Percentiles rank a stretch among this genome's conserved stretches.
Evolutionary conservation across 2,329 filamentous ascomycete genomes (phyloP).

Genomic region (Fusarium buxicola): DNA sequence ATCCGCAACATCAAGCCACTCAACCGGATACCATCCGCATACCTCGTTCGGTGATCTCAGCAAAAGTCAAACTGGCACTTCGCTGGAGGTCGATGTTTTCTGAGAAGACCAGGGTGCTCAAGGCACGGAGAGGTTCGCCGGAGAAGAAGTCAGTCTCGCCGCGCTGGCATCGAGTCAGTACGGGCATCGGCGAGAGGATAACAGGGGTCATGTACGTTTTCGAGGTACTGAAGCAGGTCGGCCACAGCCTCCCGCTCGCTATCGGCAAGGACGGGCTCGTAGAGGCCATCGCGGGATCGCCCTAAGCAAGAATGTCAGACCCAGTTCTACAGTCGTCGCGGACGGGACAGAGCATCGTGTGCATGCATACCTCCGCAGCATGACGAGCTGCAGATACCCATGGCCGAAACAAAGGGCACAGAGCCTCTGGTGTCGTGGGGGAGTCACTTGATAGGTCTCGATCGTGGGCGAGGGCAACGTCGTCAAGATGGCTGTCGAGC

Average conservation of each 20-base stretch:
- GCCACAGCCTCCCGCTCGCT: conserved; percentile 97
- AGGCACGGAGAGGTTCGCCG: conserved; percentile 90
- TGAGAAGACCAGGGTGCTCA: conserved; percentile 97
- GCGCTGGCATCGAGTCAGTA: conserved; percentile 69
- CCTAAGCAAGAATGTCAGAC: conserved; percentile 57
- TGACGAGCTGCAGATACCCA: conserved; percentile 70
- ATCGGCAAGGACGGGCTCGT: conserved; percentile 90
- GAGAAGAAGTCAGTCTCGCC: conserved; percentile 98
- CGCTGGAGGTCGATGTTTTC: conserved; percentile 98
- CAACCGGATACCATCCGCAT: conserved; percentile 48
- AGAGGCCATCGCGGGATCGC: conserved; percentile 82
- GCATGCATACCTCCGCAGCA: conserved; percentile 64
- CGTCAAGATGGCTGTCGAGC: conserved; percentile 15
- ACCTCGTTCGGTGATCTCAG: conserved; percentile 99
- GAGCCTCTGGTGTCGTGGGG: conserved; percentile 18
- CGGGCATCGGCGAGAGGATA: not conserved
- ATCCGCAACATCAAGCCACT: not conserved
- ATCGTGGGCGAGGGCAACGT: conserved; percentile 20
- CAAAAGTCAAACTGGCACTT: conserved; percentile 97
- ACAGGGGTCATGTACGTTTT: conserved; percentile 77
- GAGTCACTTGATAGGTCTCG: conserved; percentile 18
- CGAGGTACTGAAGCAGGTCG: conserved; percentile 92
- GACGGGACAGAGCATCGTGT: conserved; percentile 13
- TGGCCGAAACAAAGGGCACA: conserved; percentile 52
- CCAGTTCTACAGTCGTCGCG: conserved; percentile 12